Base-by-base conservation (phyloP, 2,329 filamentous ascomycete species). In the Rachicladosporium sp. region DNA sequence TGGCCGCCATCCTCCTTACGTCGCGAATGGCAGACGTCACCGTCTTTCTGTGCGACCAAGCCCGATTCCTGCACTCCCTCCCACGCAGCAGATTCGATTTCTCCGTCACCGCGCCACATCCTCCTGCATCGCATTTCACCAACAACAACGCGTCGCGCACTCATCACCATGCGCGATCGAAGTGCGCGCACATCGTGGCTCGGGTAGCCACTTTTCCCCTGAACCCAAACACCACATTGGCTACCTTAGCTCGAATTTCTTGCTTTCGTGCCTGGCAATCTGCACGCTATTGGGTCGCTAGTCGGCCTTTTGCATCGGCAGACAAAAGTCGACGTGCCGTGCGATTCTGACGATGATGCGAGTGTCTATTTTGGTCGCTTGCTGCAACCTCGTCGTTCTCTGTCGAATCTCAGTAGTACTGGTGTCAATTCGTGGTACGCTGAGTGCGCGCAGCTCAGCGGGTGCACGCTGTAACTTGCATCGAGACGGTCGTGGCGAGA, bases 261-360 rank as follows among this genome's bases (percentile, higher is more conserved):
- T 32, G 38, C 4, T 40, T 35, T 40, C 32, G 38, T 40, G 38
- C 38, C 38, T 40, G 38, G 36, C 21, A 35, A 40, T 40, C 33
- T 27, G 23, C 23, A 27, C n/a, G 23, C 23, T 27, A 27, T 27
- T 27, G 23, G 23, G 23, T 27, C 23, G 23, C 23, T 27, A 27
- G 23, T 27, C 23, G 8, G 4, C 23, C 23, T 27, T 4, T 27
- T 27, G 23, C 23, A 27, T 27, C 23, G 23, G 23, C 23, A 27
- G 23, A 27, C 23, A 27, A 27, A 27, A 27, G 23, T 27, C 23
- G 23, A 27, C 23, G 23, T 27, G 23, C 23, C 23, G 23, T 27
- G 23, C 23, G 23, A 27, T 27, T 3, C 4, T 27, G 23, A 27
- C 23, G 23, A 6, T 3, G 23, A 27, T 3, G 23, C 8, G 23